A percentile compares a stretch with the other conserved stretches of the same genome.
phyloP scores from a whole-genome alignment of 2,329 filamentous ascomycete species.

The Sclerotinia borealis region DNA sequence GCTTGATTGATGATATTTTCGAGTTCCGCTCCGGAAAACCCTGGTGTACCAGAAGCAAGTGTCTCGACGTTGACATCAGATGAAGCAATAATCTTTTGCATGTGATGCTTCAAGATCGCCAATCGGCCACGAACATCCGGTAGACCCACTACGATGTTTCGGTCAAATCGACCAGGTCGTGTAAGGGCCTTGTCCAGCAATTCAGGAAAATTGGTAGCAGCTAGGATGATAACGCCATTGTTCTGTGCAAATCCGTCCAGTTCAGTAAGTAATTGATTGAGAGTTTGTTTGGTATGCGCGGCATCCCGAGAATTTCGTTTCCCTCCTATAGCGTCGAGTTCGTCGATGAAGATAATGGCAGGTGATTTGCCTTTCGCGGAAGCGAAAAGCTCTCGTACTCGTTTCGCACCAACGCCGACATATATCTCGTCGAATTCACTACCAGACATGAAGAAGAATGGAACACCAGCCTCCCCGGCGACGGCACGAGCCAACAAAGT shows the following conservation, averaged over 20 bases:
- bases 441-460: constrained; percentile 99
- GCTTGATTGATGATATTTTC: constrained; percentile 97
- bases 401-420: constrained; percentile 92
- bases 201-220: constrained; percentile 93
- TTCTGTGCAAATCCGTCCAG: constrained; percentile 95
- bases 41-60: constrained; percentile 80
- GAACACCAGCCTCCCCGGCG: constrained; percentile 92
- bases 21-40: constrained; percentile 90
- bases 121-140: constrained; percentile 91
- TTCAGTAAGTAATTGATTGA: constrained; percentile 95
- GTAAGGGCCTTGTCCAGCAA: constrained; percentile 91
- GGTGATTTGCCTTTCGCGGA: constrained; percentile 81
- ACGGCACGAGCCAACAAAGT: constrained; percentile 92
- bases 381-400: constrained; percentile 86
- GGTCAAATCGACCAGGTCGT: constrained; percentile 90
- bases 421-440: constrained; percentile 98
- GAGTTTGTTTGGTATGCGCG: constrained; percentile 91
- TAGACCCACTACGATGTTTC: constrained; percentile 80
- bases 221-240: constrained; percentile 90
- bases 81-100: constrained; percentile 79
- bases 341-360: constrained; percentile 92
- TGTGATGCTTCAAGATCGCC: constrained; percentile 88
- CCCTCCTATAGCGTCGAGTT: constrained; percentile 88
- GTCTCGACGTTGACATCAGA: constrained; percentile 76
- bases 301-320: constrained; percentile 90